Evolutionary conservation across 192 early-diverging fungal species (phyloP), one percentile per base, ranked within the genome.

Genomic region (Obelidium mucronatum): DNA sequence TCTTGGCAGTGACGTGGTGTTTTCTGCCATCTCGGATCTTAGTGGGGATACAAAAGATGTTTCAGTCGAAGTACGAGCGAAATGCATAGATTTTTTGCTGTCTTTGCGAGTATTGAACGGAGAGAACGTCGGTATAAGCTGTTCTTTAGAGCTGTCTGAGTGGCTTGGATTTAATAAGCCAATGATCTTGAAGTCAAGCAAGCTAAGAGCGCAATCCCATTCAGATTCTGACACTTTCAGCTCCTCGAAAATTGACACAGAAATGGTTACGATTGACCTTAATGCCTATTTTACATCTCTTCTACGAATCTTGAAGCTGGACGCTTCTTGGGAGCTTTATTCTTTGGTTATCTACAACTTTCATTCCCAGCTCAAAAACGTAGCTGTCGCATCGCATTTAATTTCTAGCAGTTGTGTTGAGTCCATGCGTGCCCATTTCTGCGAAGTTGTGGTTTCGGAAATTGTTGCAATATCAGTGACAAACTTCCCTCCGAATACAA

Each of bases 241-340:
- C 13, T 52, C n/a, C 51, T 13, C 13, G 51, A 52, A 15, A 13
- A n/a, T n/a, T n/a, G n/a, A n/a, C n/a, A n/a, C n/a, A 26, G 24
- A 26, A 58, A 26, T 58, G 17, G 55, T 22, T 8, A 58, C 13
- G 15, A 64, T 64, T 64, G 31, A 72, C 30, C 31, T 72, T 51
- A 36, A 72, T 30, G 2, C 54, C 19, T 72, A 36, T 26, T 56
- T 72, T 36, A 33, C 22, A 22, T 26, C 54, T 13, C 11, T 56
- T 1, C 55, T 72, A 31, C 31, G 37, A 5, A 84, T 93, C 65
- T 76, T 97, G 11, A 82, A 85, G 33, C 84, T 89, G n/a, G 92
- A 93, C 44, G 79, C 81, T 15, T 82, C 91, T 37, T 92, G 92
- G 83, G 88, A 93, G 33, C 85, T 95, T 1, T 93, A 91, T 77